phyloP scores from a whole-genome alignment of 1,284 basidiomycete genomes.

The Malassezia cuniculi region DNA sequence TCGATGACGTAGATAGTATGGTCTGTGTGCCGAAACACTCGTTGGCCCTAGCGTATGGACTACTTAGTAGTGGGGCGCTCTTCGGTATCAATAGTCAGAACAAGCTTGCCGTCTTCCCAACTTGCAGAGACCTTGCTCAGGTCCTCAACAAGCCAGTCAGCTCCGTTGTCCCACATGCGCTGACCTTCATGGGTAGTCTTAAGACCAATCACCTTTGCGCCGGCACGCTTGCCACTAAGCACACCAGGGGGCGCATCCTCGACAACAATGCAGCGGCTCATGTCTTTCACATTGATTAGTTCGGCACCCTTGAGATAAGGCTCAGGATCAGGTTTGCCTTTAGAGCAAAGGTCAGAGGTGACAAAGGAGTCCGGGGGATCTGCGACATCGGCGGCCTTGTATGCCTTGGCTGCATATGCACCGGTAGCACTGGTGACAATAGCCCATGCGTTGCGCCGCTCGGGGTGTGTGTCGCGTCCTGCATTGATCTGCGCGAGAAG shows the following conservation, averaged over 20 bases:
- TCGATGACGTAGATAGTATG: too few species aligned
- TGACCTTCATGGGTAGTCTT: slow-evolving; percentile 34
- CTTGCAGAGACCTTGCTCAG: slow-evolving; percentile 27
- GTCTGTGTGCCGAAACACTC: too few species aligned
- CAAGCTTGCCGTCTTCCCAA: slow-evolving; percentile 21
- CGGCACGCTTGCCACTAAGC: slow-evolving; percentile 28
- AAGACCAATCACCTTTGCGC: slow-evolving; percentile 34
- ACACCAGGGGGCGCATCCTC: slow-evolving; percentile 43
- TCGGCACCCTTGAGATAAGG: slow-evolving; percentile 38
- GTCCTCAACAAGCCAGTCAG: slow-evolving; percentile 38
- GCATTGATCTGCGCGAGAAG: slow-evolving; percentile 20
- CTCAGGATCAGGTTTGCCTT: slow-evolving; percentile 41
- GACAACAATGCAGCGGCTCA: slow-evolving; percentile 34
- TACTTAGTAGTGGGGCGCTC: too few species aligned
- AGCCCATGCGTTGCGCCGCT: slow-evolving; percentile 34
- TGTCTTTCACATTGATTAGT: slow-evolving; percentile 16
- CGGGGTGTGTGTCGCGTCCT: slow-evolving; percentile 2
- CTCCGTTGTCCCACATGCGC: slow-evolving; percentile 29
- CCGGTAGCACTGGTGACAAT: slow-evolving; percentile 39
- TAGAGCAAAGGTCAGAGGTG: slow-evolving; percentile 32
- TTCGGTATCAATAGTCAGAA: slow-evolving; percentile 10
- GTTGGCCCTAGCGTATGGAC: too few species aligned
- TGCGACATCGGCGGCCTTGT: slow-evolving; percentile 19
- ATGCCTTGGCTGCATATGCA: slow-evolving; percentile 36
- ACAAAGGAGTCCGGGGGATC: slow-evolving; percentile 28